Base-by-base conservation (phyloP, 2,329 filamentous ascomycete species). In the Harringtonia aguacate region DNA sequence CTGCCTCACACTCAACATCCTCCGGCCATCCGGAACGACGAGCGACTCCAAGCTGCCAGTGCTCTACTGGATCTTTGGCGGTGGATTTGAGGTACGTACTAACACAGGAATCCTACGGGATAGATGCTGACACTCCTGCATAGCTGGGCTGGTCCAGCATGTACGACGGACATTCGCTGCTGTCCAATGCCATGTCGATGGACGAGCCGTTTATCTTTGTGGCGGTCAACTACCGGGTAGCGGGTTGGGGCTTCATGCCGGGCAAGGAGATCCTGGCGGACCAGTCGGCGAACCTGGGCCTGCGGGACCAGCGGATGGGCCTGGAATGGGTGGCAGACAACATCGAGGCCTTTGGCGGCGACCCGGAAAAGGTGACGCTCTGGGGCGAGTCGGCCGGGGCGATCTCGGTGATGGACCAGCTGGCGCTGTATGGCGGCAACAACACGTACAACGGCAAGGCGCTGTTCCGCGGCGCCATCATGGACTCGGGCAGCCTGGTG, bases 281-380 rank as follows among this genome's bases (percentile, higher is more conserved):
- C 48, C 81, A 81, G 2, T 71, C 79, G 3, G 61, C 79, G 3
- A 90, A 89, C 55, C 59, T 86, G 4, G 85, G 85, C 2, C 69
- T 86, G 4, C 66, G 83, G 0, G 85, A 90, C 54, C 84, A 89
- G 54, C 70, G 82, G 28, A 68, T 84, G 51, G 84, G 75, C 0
- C 66, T 90, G 8, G 63, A 88, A 56, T 90, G 85, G 85, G 75
- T 85, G 1, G 77, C 81, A 7, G 82, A 86, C 52, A 86, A 89
- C 51, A 86, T 90, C 45, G 78, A 66, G 1, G 69, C 76, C 0
- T 94, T 92, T 56, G 86, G 86, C 12, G 86, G 86, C 14, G 84
- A 90, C 56, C 80, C 84, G 0, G 67, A 69, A n/a, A 84, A 83
- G 58, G 83, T 89, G 5, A 89, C 84, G 0, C 81, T 90, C 48